A percentile compares a stretch with the other conserved stretches of the same genome.
phyloP scores from a whole-genome alignment of 2,329 filamentous ascomycete genomes.

The Ophiostoma pallidulum region DNA sequence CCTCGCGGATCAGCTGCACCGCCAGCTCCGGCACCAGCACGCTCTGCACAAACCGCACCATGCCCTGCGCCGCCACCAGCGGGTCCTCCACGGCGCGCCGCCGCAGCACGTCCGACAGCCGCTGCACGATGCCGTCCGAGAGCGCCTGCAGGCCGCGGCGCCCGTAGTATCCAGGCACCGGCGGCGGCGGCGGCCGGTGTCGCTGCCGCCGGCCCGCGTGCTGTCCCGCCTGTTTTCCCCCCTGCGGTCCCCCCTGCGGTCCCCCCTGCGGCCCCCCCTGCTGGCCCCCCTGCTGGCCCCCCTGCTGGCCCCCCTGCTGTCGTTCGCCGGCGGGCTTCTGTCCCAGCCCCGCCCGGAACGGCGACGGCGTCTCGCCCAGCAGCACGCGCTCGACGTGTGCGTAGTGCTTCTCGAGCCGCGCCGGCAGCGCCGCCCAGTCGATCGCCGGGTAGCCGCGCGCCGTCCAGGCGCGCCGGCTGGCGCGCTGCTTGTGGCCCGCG shows the following conservation, averaged over 20 bases:
- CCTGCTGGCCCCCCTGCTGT: neutral
- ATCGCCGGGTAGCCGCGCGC: conserved; percentile 59
- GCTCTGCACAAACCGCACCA: conserved; percentile 59
- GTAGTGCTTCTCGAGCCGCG: conserved; percentile 49
- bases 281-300: neutral
- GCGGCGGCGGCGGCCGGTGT: conserved; percentile 36
- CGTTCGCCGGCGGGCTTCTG: conserved; percentile 47
- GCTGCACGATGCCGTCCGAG: conserved; percentile 56
- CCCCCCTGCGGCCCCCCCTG: neutral
- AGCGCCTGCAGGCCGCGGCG: conserved; percentile 62
- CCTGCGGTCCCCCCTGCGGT: neutral
- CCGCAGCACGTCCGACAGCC: conserved; percentile 51
- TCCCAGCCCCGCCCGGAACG: conserved; percentile 47
- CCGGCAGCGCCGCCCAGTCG: conserved; percentile 54
- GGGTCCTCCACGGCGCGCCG: conserved; percentile 53
- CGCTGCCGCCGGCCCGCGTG: no score
- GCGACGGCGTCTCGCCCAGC: conserved; percentile 41
- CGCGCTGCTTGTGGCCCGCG: conserved; percentile 46
- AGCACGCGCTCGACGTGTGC: conserved; percentile 49
- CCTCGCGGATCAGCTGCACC: conserved; percentile 45
- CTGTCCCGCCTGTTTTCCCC: no score
- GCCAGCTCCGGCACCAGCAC: conserved; percentile 68
- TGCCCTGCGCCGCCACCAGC: conserved; percentile 56
- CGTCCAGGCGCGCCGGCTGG: conserved; percentile 39
- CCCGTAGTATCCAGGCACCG: conserved; percentile 75